phyloP scores from a whole-genome alignment of 345 rosid species.

The Gossypium stocksii region DNA sequence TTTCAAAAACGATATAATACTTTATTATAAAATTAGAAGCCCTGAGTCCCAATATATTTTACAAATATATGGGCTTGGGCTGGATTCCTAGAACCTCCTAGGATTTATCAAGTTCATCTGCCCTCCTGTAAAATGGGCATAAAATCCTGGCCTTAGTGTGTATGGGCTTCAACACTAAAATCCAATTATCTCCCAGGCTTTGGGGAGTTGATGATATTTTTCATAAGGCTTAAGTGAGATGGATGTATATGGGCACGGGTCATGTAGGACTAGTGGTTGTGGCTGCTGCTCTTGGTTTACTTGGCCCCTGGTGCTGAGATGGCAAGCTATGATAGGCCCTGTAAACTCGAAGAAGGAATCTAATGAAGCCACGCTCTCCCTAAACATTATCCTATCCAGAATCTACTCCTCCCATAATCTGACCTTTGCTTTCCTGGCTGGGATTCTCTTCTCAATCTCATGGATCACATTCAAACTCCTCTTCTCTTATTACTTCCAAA shows the following conservation, averaged over 20 bases:
- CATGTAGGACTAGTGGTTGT: neutral
- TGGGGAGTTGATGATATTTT: too few species aligned
- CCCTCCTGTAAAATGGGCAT: neutral
- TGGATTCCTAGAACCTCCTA: too few species aligned
- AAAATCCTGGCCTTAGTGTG: neutral
- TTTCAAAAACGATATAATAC: too few species aligned
- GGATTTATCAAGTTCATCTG: too few species aligned
- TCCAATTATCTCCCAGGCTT: neutral
- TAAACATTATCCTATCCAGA: slow-evolving; percentile 42
- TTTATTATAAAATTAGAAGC: too few species aligned
- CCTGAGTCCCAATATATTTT: too few species aligned
- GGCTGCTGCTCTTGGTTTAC: neutral
- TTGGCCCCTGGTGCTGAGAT: slow-evolving; percentile 14
- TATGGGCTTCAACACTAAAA: neutral
- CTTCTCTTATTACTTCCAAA: neutral
- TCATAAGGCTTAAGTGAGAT: too few species aligned
- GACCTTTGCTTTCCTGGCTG: slow-evolving; percentile 12
- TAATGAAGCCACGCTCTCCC: slow-evolving; percentile 17
- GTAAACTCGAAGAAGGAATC: neutral
- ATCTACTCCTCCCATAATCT: slow-evolving; percentile 25
- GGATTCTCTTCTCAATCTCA: slow-evolving; percentile 17
- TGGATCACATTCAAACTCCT: slow-evolving; percentile 25
- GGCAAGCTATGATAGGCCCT: slow-evolving; percentile 24
- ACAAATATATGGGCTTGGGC: too few species aligned
- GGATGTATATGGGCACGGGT: too few species aligned